These are phyloP conservation scores for Ganoderma lucidum DNA, from an alignment of 1,284 basidiomycete species.

Conservation along the genomic window DNA sequence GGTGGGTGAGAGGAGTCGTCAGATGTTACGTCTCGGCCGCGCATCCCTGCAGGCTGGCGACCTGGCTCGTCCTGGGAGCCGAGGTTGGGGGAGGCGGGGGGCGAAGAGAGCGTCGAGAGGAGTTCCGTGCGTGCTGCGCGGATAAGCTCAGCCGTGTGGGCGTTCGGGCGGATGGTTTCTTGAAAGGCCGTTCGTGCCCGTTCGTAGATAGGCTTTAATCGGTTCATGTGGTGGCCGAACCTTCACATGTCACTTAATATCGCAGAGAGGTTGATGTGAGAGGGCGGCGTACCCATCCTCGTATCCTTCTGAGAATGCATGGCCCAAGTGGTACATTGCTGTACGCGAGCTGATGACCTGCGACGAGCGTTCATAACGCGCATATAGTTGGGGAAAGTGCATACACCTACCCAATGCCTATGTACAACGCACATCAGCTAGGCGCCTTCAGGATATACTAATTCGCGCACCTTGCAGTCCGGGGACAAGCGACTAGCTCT, in stretches of 20 bases:
- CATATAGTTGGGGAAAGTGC: not conserved
- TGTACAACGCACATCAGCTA: constrained; percentile 25
- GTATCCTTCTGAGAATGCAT: constrained; percentile 61
- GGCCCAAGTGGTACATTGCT: constrained; percentile 68
- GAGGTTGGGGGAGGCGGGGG: constrained; percentile 14
- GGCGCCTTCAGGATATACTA: constrained; percentile 9
- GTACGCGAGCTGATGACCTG: constrained; percentile 70
- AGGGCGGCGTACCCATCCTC: constrained; percentile 62
- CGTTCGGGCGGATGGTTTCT: constrained; percentile 62
- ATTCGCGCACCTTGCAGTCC: constrained; percentile 58
- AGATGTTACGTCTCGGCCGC: constrained; percentile 22
- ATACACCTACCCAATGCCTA: constrained; percentile 67
- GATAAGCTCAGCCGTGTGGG: constrained; percentile 55
- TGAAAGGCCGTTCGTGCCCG: constrained; percentile 55
- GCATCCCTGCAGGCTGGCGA: not conserved
- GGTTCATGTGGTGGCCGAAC: constrained; percentile 60
- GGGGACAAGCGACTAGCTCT: constrained; percentile 80
- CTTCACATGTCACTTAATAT: constrained; percentile 41
- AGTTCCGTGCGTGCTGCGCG: constrained; percentile 58
- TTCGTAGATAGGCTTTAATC: constrained; percentile 62
- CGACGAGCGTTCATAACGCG: constrained; percentile 6
- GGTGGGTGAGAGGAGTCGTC: constrained; percentile 20
- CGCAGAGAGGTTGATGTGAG: not conserved
- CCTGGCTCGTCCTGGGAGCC: not conserved
- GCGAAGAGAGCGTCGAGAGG: constrained; percentile 39